phyloP scores from a whole-genome alignment of 148 eudicot genomes.

The Chenopodium berlandieri region DNA sequence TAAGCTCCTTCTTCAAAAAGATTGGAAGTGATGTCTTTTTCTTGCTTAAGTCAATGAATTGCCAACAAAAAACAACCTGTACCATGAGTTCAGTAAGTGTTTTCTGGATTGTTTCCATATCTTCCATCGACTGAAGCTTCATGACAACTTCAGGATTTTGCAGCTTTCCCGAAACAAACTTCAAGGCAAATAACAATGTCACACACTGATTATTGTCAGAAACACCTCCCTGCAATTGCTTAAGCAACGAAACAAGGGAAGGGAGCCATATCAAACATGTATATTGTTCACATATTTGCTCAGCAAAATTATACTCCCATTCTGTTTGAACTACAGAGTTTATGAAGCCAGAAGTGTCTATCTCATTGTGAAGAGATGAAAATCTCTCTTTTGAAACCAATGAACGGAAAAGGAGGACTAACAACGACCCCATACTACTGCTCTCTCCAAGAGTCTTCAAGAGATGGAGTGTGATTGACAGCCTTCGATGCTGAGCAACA shows the following conservation, averaged over 20 bases:
- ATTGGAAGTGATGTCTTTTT: conserved; percentile 41
- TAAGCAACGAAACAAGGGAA: conserved; percentile 62
- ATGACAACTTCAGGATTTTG: conserved; percentile 78
- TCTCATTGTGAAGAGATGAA: conserved; percentile 27
- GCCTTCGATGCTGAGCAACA: conserved; percentile 70
- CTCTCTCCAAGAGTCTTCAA: conserved; percentile 77
- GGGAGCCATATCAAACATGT: conserved; percentile 87
- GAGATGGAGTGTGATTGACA: conserved; percentile 59
- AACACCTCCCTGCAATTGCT: conserved; percentile 37
- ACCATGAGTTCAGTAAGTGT: conserved; percentile 65
- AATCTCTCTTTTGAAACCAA: conserved; percentile 44
- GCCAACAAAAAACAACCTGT: conserved; percentile 60
- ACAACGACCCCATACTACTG: conserved; percentile 66
- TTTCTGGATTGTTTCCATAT: conserved; percentile 51
- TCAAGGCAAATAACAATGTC: conserved; percentile 55
- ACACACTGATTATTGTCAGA: conserved; percentile 37
- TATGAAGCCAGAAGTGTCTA: conserved; percentile 33
- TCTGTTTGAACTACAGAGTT: conserved; percentile 35
- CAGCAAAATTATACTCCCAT: conserved; percentile 82
- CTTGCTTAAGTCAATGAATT: conserved; percentile 49
- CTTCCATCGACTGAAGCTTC: conserved; percentile 65
- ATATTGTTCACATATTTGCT: conserved; percentile 65
- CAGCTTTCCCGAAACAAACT: conserved; percentile 59
- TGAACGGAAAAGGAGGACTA: conserved; percentile 77
- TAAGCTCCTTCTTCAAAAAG: conserved; percentile 59